These are phyloP conservation scores for Hyphopichia khmerensis DNA, from an alignment of 1,139 yeast species.

Conservation along the genomic window DNA sequence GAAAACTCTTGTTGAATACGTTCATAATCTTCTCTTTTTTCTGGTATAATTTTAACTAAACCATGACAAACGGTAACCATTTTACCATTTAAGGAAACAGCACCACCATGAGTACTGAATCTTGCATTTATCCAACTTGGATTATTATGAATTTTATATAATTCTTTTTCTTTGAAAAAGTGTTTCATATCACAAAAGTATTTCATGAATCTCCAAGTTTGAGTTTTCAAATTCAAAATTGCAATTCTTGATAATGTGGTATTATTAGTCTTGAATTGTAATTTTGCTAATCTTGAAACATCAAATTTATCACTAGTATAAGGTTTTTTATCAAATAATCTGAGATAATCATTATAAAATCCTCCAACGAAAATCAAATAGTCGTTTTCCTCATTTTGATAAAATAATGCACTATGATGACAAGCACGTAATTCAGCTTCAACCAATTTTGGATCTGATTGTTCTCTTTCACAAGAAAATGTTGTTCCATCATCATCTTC, in stretches of 20 bases:
- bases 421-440: constrained; percentile 47
- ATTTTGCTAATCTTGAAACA: constrained; percentile 32
- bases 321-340: constrained; percentile 30
- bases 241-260: constrained; percentile 33
- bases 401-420: constrained; percentile 41
- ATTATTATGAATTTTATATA: constrained; percentile 20
- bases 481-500: constrained; percentile 29
- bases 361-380: constrained; percentile 46
- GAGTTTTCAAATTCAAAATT: constrained; percentile 40
- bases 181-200: constrained; percentile 34
- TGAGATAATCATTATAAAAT: constrained; percentile 34
- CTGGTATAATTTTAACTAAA: constrained; percentile 30
- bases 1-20: constrained; percentile 20
- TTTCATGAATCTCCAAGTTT: constrained; percentile 42
- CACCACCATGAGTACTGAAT: constrained; percentile 32
- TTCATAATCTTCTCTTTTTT: constrained; percentile 25
- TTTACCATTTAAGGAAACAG: constrained; percentile 35
- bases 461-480: constrained; percentile 23
- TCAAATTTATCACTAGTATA: constrained; percentile 37
- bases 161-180: constrained; percentile 17
- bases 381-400: constrained; percentile 34
- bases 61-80: constrained; percentile 42
- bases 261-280: constrained; percentile 27
- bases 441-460: constrained; percentile 25
- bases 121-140: constrained; percentile 30